Evolutionary conservation across 2,329 filamentous ascomycete species (phyloP), one percentile per base, ranked within the genome.

Genomic region (Corniculantispora saksenae): DNA sequence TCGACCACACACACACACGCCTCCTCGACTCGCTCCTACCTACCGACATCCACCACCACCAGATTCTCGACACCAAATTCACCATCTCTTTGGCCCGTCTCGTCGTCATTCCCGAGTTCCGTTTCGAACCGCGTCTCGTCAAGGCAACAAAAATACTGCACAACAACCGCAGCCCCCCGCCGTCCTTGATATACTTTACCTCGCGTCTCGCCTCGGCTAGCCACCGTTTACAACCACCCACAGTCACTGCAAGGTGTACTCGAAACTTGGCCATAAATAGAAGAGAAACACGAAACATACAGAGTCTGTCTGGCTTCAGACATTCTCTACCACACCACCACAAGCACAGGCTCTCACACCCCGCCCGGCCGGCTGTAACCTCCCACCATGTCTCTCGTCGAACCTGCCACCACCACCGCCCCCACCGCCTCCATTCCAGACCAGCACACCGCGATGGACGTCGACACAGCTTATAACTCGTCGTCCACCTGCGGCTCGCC

Each of bases 391-490:
- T 59, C 62, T 64, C 55, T 53, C 47, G 35, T 64, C 45, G 35
- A 64, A 9, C 45, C n/a, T 53, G 19, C 21, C 55, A 53, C 35
- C 21, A 43, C 62, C 45, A 59, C 55, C 32, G 32, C 40, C 54
- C 62, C 62, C 62, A 48, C 55, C 55, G 55, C 55, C 48, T 59
- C 23, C 55, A 64, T 64, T 64, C 62, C 62, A 64, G 62, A 64
- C 55, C 9, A 58, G 32, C 29, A 35, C 61, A 59, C 48, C 51
- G 17, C 48, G 21, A 35, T 43, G 9, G 35, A 58, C 38, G 23
- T 45, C 21, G 17, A 35, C 12, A 32, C 25, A 13, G 35, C 62
- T 64, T 64, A 64, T 64, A 64, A 64, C 38, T 47, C 54, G 32
- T 35, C 62, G n/a, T n/a, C n/a, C 21, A n/a, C 45, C n/a, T 45